Evolutionary conservation across 306 rosid species (phyloP).

Genomic region (Mimosa bimucronata): DNA sequence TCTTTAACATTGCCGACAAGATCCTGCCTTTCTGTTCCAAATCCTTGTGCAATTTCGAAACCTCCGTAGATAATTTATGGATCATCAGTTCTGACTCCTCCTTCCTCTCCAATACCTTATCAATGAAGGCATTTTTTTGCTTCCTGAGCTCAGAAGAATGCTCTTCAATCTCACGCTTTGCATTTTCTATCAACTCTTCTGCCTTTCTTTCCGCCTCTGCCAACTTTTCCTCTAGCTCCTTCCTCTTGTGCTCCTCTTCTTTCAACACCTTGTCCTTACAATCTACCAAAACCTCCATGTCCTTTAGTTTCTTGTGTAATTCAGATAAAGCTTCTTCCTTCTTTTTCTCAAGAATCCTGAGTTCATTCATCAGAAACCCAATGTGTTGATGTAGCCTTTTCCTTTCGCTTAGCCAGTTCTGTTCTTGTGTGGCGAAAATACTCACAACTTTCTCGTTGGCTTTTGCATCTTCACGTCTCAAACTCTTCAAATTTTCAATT

Average conservation of each 20-base stretch:
- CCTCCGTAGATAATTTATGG: constrained; percentile 70
- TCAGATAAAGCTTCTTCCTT: constrained; percentile 50
- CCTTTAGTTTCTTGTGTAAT: constrained; percentile 59
- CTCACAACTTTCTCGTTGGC: constrained; percentile 95
- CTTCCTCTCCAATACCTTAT: constrained; percentile 59
- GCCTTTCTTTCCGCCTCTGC: constrained; percentile 56
- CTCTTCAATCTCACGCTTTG: constrained; percentile 16
- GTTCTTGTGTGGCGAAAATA: constrained; percentile 90
- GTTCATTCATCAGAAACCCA: constrained; percentile 64
- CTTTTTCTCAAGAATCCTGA: constrained; percentile 63
- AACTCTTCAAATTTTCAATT: constrained; percentile 62
- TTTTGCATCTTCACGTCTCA: constrained; percentile 85
- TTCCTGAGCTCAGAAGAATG: background rate
- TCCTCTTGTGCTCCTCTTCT: constrained; percentile 59
- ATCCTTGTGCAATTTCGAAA: constrained; percentile 72
- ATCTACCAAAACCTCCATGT: constrained; percentile 58
- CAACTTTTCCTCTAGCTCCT: constrained; percentile 68
- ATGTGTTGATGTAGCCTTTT: constrained; percentile 68
- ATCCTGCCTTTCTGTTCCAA: constrained; percentile 87
- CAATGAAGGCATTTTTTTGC: constrained; percentile 88
- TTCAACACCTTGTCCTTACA: constrained; percentile 56
- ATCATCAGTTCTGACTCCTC: constrained; percentile 80
- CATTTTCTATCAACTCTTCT: constrained; percentile 67
- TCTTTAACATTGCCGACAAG: constrained; percentile 90
- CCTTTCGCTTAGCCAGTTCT: constrained; percentile 80